A percentile compares a stretch with the other conserved stretches of the same genome.
Evolutionary conservation across 306 rosid species (phyloP).

Genomic region (Quercus alba): DNA sequence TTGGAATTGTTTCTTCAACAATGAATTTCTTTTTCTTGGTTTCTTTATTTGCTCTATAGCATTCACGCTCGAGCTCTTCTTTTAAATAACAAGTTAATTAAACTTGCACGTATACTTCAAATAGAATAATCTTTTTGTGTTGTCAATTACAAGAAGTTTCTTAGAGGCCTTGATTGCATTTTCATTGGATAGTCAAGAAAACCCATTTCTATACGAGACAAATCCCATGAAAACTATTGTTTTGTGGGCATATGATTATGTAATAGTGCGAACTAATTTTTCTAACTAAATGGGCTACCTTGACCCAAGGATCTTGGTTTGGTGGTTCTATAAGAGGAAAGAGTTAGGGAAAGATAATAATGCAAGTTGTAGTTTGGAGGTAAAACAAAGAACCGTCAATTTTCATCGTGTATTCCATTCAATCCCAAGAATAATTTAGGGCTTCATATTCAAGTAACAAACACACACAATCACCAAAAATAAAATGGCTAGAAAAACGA

Average conservation of each 20-base stretch:
- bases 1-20: background rate
- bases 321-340: background rate
- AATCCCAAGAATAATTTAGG: too few relatives aligned
- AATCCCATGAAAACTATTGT: constrained; percentile 28
- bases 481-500: too few relatives aligned
- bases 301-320: constrained; percentile 8
- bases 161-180: constrained; percentile 8
- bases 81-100: constrained; percentile 17
- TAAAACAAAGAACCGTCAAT: background rate
- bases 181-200: constrained; percentile 14
- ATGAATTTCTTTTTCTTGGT: constrained; percentile 1
- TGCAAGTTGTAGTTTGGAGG: background rate
- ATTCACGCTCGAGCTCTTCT: background rate
- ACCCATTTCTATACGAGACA: constrained; percentile 25
- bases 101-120: constrained; percentile 15
- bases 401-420: background rate
- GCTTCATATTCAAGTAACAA: too few relatives aligned
- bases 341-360: background rate
- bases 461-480: too few relatives aligned
- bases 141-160: constrained; percentile 36
- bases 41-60: background rate
- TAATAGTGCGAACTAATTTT: background rate
- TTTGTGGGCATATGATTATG: background rate
- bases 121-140: constrained; percentile 14
- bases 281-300: constrained; percentile 17